Base-by-base conservation (phyloP, 1,284 basidiomycete genomes). In the Cryptococcus jaspeensis region DNA sequence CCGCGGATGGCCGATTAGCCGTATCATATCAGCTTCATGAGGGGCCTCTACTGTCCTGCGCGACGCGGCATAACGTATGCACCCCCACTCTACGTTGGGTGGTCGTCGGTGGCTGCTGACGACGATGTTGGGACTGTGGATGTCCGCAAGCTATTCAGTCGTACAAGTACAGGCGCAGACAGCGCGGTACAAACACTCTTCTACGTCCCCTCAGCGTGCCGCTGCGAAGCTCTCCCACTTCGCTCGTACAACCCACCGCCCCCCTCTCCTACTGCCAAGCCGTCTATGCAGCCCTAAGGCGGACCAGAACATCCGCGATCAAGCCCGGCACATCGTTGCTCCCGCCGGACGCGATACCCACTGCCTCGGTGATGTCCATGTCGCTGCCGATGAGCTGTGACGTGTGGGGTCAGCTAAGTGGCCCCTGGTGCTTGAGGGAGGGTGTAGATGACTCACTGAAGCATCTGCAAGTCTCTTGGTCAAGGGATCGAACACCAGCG, bases 291-390 rank as follows among this genome's bases (percentile, higher is more conserved):
- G 60, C 58, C 51, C 81, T 69, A 36, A 79, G 78, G 42, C 80
- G 71, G 20, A 82, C 79, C 22, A 90, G 72, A 7, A 90, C 80
- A 18, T 86, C 84, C 22, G 83, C 84, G 37, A 91, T 79, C 18
- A 90, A 76, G 1, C 88, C 87, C 36, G 85, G 82, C 0, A 85
- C 84, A 71, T 91, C 85, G 63, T 89, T 87, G 8, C 82, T 80
- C 55, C 84, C 83, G 0, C 87, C 77, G 13, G 22, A 16, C 64
- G 87, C 84, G 5, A 82, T 79, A 42, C 84, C 84, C 3, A 88
- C 78, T 1, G 86, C 73, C 56, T 89, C 87, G 0, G 78, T 80
- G 42, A 85, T 72, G 52, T 89, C 83, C 4, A 84, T 68, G 2
- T 80, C 82, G 2, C 80, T 67, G 35, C 58, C 59, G 13, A 50